Conservation (phyloP, 352 stramenopile species). For the Globisporangium polare region DNA sequence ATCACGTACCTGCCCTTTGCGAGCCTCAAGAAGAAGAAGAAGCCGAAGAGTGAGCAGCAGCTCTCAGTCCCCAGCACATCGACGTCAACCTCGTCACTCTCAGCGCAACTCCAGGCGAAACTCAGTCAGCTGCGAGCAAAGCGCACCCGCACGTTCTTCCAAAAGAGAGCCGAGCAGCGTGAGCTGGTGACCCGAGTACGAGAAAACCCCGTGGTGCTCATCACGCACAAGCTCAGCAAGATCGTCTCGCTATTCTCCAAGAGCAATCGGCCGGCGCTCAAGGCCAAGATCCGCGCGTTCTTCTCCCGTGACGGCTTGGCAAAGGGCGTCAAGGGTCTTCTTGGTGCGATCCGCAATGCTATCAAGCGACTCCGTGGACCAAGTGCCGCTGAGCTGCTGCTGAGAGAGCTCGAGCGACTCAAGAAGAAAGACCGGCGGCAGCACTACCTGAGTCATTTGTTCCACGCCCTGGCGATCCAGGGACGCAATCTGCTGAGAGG, state of each 20-base stretch:
- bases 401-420: constrained; percentile 1
- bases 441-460: constrained; percentile 2
- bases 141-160: constrained; percentile 7
- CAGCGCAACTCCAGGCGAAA: not conserved
- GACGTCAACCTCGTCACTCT: not conserved
- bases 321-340: not conserved
- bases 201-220: not conserved
- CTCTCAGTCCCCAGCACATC: not conserved
- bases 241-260: constrained; percentile 7
- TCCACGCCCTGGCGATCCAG: constrained; percentile 9
- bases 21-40: constrained; percentile 8
- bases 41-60: not conserved
- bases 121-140: not conserved
- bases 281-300: constrained; percentile 6
- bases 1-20: constrained; percentile 15
- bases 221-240: constrained; percentile 7
- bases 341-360: not conserved
- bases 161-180: constrained; percentile 5
- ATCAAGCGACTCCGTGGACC: constrained; percentile 6
- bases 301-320: not conserved
- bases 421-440: not conserved
- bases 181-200: not conserved
- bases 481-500: constrained; percentile 7
- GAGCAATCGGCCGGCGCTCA: constrained; percentile 1
- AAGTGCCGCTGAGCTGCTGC: constrained; percentile 11